Conservation (phyloP, 495 filamentous ascomycete species). For the Tuber melanosporum region DNA sequence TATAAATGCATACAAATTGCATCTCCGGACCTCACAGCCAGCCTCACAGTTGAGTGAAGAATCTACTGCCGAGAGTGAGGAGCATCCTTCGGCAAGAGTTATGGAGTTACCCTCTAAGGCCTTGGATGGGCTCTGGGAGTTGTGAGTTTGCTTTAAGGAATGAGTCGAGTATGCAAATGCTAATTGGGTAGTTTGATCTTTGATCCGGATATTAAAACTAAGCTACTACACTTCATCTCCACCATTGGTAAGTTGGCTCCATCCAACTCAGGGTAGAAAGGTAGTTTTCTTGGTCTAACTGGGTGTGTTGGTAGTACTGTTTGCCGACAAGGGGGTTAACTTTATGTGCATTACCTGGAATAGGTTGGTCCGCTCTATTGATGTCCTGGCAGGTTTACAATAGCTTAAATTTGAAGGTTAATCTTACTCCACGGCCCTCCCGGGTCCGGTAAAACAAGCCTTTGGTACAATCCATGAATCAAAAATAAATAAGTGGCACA, state of each 20-base stretch:
- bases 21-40: conserved; percentile 5
- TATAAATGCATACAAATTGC: conserved; percentile 38
- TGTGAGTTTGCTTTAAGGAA: conserved; percentile 35
- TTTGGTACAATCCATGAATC: conserved; percentile 18
- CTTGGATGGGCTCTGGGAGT: conserved; percentile 51
- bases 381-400: conserved; percentile 25
- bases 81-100: conserved; percentile 37
- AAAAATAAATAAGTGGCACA: not conserved
- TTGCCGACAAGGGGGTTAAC: conserved; percentile 41
- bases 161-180: not conserved
- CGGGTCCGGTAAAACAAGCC: conserved; percentile 42
- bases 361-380: conserved; percentile 18
- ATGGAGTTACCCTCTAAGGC: conserved; percentile 44
- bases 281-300: conserved; percentile 3
- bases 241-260: conserved; percentile 45
- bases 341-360: conserved; percentile 44
- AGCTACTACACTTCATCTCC: conserved; percentile 47
- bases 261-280: not conserved
- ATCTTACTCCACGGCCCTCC: conserved; percentile 54
- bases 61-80: conserved; percentile 11
- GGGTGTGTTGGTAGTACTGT: conserved; percentile 38
- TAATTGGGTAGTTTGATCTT: conserved; percentile 46
- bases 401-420: conserved; percentile 23
- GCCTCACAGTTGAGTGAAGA: conserved; percentile 12
- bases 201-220: conserved; percentile 47